Base-by-base conservation (phyloP, 2,329 filamentous ascomycete species). In the Aspergillus proliferans region DNA sequence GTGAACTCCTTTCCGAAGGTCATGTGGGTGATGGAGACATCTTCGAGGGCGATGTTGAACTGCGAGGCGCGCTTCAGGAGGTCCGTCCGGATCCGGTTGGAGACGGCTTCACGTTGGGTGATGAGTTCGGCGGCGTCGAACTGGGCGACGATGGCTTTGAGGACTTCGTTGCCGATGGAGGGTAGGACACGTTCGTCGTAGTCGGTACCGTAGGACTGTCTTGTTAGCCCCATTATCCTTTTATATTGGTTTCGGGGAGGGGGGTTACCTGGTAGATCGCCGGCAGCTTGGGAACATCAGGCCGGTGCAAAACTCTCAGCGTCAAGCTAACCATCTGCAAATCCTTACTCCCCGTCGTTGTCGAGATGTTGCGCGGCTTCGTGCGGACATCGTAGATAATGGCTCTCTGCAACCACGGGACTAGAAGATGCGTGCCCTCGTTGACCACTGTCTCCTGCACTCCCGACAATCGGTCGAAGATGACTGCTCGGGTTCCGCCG, bases 271-370 rank as follows among this genome's bases (percentile, higher is more conserved):
- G 93, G 79, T 98, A 98, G 66, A 98, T 98, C 77, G 92, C 95
- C 52, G 93, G 94, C 67, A 98, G 77, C 63, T 85, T 83, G 78
- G 88, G 84, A 63, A 98, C 92, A 49, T 95, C 92, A 5, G 94
- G 93, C 61, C 94, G 82, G 76, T 97, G 92, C 71, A 98, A 75
- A 57, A 98, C 93, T 72, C 93, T 83, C 69, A 98, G 80, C 47
- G 93, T 98, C 79, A 98, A 81, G 80, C 90, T 96, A 66, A 98
- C 93, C 93, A 98, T 98, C 78, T 98, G 93, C 79, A 98, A 74
- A 76, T 98, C 93, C 83, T 98, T 98, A 81, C 86, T 92, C 51
- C 93, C 93, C 10, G 93, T 98, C 21, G 93, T 98, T 24, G 93
- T 98, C 58, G 87, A 88, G 70, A 98, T 97, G 71, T 95, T 97